Conservation (phyloP, 805 yeast species). For the Grigorovia humatica region DNA sequence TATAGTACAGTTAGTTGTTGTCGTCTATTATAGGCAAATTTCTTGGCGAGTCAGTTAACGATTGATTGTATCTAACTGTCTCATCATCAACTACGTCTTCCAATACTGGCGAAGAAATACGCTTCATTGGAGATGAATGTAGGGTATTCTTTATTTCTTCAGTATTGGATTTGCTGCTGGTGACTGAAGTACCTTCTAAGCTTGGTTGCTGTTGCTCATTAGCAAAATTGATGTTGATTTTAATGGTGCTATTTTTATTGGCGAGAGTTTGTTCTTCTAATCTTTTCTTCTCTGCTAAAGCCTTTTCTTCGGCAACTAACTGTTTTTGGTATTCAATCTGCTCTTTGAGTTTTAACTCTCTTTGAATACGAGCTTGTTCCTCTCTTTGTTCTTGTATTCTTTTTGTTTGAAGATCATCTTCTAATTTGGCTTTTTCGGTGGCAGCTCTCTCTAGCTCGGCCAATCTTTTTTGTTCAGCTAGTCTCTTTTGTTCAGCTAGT, state of each 20-base stretch:
- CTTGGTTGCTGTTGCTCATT: background rate
- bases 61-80: constrained; percentile 17
- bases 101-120: constrained; percentile 14
- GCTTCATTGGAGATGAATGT: background rate
- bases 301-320: constrained; percentile 8
- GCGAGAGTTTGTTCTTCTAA: background rate
- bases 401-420: constrained; percentile 1
- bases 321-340: constrained; percentile 8
- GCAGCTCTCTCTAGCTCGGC: background rate
- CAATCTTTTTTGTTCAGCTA: constrained; percentile 4
- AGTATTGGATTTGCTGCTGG: background rate
- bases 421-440: background rate
- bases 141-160: background rate
- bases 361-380: constrained; percentile 1
- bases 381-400: constrained; percentile 1
- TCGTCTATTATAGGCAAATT: constrained; percentile 25
- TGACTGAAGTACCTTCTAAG: too few species aligned
- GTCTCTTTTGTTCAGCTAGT: constrained; percentile 2
- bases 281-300: constrained; percentile 1
- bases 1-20: background rate
- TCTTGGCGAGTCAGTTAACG: constrained; percentile 16
- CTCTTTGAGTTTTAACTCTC: constrained; percentile 3
- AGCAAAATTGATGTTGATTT: background rate
- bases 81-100: constrained; percentile 30
- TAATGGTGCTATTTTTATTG: background rate